phyloP scores from a whole-genome alignment of 495 filamentous ascomycete genomes.

The Acidomyces sp. region DNA sequence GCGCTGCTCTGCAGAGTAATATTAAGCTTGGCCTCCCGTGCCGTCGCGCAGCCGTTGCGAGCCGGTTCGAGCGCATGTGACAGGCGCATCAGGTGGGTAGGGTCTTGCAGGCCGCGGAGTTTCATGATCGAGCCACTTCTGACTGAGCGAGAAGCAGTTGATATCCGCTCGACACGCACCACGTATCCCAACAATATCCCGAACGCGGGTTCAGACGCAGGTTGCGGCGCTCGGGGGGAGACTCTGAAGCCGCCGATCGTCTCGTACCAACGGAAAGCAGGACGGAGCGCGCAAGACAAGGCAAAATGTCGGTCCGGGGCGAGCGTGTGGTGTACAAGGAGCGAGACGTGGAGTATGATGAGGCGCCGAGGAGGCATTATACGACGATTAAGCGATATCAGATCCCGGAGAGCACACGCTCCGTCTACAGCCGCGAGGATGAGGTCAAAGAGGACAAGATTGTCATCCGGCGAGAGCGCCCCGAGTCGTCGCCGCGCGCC shows the following conservation, averaged over 20 bases:
- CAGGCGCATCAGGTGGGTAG: too few relatives aligned
- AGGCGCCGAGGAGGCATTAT: conserved; percentile 20
- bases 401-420: conserved; percentile 24
- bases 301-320: conserved; percentile 7
- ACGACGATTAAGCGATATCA: conserved; percentile 33
- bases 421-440: conserved; percentile 1
- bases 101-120: too few relatives aligned
- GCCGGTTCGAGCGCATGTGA: too few relatives aligned
- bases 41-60: too few relatives aligned
- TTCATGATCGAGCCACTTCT: too few relatives aligned
- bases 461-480: conserved; percentile 24
- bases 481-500: conserved; percentile 4
- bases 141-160: too few relatives aligned
- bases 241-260: background rate
- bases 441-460: conserved; percentile 26
- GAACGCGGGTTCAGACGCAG: too few relatives aligned
- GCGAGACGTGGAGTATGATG: conserved; percentile 6
- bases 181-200: too few relatives aligned
- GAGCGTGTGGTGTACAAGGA: conserved; percentile 5
- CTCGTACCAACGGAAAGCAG: background rate
- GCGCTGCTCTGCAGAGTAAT: too few relatives aligned
- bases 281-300: background rate
- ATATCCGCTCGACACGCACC: too few relatives aligned
- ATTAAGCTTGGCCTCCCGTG: too few relatives aligned
- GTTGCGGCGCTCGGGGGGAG: background rate